These are phyloP conservation scores for Piper betle DNA, from an alignment of 164 flowering plant genomes.

Conservation along the genomic window DNA sequence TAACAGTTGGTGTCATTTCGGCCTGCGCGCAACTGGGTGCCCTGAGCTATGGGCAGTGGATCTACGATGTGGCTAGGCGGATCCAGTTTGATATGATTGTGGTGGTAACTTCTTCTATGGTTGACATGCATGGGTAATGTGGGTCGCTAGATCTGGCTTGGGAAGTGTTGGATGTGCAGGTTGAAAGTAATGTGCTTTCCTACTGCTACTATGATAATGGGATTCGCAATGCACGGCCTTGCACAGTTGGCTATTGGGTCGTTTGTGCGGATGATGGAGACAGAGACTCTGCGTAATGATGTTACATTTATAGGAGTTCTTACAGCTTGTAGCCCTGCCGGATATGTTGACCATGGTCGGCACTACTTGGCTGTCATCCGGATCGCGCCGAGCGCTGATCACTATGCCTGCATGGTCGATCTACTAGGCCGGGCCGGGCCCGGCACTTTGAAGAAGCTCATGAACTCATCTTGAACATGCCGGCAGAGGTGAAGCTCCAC, in stretches of 20 bases:
- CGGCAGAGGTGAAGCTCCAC: conserved; percentile 8
- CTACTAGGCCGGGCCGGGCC: conserved; percentile 19
- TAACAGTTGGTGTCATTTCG: conserved; percentile 17
- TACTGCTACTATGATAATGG: conserved; percentile 16
- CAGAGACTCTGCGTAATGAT: conserved; percentile 11
- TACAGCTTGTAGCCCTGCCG: conserved; percentile 20
- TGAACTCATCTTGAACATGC: conserved; percentile 12
- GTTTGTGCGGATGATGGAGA: conserved; percentile 13
- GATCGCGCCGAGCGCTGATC: conserved; percentile 14
- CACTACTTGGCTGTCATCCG: conserved; percentile 13
- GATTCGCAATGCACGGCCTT: conserved; percentile 21
- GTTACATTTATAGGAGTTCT: conserved; percentile 22
- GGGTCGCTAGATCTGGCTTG: conserved; percentile 17
- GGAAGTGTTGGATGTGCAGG: conserved; percentile 10
- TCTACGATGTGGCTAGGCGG: conserved; percentile 9
- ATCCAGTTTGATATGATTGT: conserved; percentile 11
- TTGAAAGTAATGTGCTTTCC: conserved; percentile 12
- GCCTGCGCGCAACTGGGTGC: conserved; percentile 24
- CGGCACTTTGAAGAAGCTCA: conserved; percentile 19
- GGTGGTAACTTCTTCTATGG: conserved; percentile 16
- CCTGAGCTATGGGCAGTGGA: conserved; percentile 5
- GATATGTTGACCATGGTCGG: conserved; percentile 16
- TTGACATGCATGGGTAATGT: conserved; percentile 23
- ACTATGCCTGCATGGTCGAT: conserved; percentile 22
- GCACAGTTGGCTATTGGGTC: conserved; percentile 10